A percentile compares a stretch with the other conserved stretches of the same genome.
These are phyloP conservation scores for Diplodia intermedia DNA, from an alignment of 2,329 filamentous ascomycete genomes.

Conservation along the genomic window DNA sequence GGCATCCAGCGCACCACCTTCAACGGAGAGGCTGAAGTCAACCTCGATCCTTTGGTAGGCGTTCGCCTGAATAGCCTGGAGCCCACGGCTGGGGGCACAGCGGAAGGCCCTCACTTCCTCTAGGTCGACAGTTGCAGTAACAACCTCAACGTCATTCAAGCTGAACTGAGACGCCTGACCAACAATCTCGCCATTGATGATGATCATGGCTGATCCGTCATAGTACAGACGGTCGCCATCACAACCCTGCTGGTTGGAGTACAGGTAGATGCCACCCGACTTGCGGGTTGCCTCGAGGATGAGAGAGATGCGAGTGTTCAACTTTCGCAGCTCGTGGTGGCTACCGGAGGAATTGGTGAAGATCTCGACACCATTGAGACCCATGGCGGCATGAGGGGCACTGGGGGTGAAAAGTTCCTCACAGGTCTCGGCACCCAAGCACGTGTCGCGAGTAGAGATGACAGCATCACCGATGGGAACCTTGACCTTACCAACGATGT, in stretches of 20 bases:
- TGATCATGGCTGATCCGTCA: constrained; percentile 66
- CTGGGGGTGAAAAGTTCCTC: constrained; percentile 54
- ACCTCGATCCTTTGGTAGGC: constrained; percentile 56
- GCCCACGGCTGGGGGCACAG: constrained; percentile 60
- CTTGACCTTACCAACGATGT: constrained; percentile 62
- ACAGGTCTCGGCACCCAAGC: constrained; percentile 69
- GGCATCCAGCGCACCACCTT: constrained; percentile 53
- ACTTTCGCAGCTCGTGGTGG: constrained; percentile 72
- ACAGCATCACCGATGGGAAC: constrained; percentile 74
- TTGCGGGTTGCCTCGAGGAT: constrained; percentile 72
- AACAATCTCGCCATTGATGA: constrained; percentile 67
- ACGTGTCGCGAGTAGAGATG: constrained; percentile 67
- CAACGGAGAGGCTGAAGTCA: constrained; percentile 54
- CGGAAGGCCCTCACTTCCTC: constrained; percentile 73
- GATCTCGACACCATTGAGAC: constrained; percentile 74
- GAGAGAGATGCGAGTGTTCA: constrained; percentile 67
- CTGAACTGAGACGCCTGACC: constrained; percentile 72
- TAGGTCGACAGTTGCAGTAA: constrained; percentile 64
- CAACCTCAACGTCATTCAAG: constrained; percentile 61
- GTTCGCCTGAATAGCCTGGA: constrained; percentile 62
- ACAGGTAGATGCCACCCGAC: constrained; percentile 66
- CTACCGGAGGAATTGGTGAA: constrained; percentile 71
- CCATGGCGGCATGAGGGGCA: constrained; percentile 64
- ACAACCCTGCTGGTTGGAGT: constrained; percentile 67
- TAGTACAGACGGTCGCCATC: constrained; percentile 47